A percentile compares a stretch with the other conserved stretches of the same genome.
phyloP scores from a whole-genome alignment of 345 rosid genomes.

The Conringia planisiliqua region DNA sequence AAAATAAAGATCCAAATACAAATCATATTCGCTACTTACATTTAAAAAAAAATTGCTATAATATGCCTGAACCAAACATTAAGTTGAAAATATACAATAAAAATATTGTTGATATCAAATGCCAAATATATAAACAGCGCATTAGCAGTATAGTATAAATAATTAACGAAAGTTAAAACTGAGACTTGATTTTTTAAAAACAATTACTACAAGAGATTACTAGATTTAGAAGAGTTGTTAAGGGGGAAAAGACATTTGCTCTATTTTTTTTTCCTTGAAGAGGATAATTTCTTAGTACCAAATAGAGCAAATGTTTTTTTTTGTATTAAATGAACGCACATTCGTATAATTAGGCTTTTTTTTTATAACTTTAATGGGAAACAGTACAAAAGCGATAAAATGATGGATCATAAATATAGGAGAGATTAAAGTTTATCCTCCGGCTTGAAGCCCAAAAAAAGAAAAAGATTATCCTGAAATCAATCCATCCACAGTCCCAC shows the following conservation, averaged over 20 bases:
- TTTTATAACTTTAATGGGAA: background rate
- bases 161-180: too few relatives aligned
- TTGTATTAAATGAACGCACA: background rate
- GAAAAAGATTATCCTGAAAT: conserved; percentile 31
- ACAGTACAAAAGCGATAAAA: background rate
- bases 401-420: conserved; percentile 11
- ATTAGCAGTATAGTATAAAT: background rate
- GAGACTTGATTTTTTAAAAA: too few relatives aligned
- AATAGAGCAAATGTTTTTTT: background rate
- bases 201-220: too few relatives aligned
- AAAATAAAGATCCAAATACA: too few relatives aligned
- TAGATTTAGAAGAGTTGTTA: too few relatives aligned
- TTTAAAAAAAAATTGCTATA: too few relatives aligned
- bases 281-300: background rate
- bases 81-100: background rate
- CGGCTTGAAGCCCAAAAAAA: background rate
- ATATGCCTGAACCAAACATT: too few relatives aligned
- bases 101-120: background rate
- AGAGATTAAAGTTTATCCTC: background rate
- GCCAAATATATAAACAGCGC: too few relatives aligned
- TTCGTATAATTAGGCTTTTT: background rate
- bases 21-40: too few relatives aligned
- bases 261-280: background rate
- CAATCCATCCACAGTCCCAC: conserved; percentile 29
- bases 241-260: too few relatives aligned